Base-by-base conservation (phyloP, 2,329 filamentous ascomycete species). In the Diplodia intermedia region DNA sequence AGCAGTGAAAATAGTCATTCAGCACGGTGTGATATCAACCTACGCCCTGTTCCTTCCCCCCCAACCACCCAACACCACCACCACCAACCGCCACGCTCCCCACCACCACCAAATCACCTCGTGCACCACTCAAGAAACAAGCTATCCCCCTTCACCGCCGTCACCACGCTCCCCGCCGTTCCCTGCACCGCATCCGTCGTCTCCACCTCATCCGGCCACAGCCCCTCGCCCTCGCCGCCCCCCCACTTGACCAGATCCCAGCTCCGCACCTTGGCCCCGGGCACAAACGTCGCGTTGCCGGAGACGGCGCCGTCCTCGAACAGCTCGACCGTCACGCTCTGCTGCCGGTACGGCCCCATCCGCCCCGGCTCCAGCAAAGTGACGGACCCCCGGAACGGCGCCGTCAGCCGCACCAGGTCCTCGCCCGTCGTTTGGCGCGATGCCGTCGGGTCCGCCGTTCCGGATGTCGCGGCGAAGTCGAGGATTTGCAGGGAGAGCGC, bases 211-310 rank as follows among this genome's bases (percentile, higher is more conserved):
- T 47, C 23, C 38, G 56, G 56, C 40, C 43, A 43, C 56, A 60
- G 1, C 23, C 9, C 38, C 23, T 9, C 20, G 1, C 26, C 56
- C 20, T 29, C 56, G 2, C 55, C 14, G 1, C 56, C 3, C 6
- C 31, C 56, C 56, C 56, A 60, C 56, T 31, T 43, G 0, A 60
- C 56, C 20, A 26, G 12, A 12, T 31, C 23, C 56, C 56, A 60
- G 2, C 15, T 43, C 15, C 56, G 20, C 33, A 60, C 56, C 56
- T 47, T 15, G 5, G 56, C 38, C 38, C 56, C 56, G 38, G 56
- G 56, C 23, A n/a, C 15, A 23, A 60, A 29, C 38, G 56, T 60
- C 38, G 56, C 56, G 56, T 60, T 60, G 14, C 56, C 56, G 36
- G 11, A 29, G 2, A 47, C 36, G 3, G 2, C 33, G 14, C 14